Percentiles rank a stretch among this genome's conserved stretches.
phyloP scores from a whole-genome alignment of 208 protist species.

The Crithidia fasciculata region DNA sequence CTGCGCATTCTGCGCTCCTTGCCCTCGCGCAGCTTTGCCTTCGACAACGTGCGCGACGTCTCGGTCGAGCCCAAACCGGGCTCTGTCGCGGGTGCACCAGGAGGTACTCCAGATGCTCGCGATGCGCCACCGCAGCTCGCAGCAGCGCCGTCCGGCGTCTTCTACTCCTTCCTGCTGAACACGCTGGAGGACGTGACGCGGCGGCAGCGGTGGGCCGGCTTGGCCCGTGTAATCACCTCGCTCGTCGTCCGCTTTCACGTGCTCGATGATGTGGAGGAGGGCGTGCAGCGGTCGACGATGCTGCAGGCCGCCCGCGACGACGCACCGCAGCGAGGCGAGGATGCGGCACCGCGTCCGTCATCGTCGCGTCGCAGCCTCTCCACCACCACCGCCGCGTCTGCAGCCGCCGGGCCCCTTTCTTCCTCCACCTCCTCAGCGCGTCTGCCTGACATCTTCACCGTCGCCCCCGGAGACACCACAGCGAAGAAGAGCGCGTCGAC shows the following conservation, averaged over 20 bases:
- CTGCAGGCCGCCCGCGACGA: not conserved
- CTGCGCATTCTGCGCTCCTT: slow-evolving; percentile 28
- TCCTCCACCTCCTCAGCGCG: too few species aligned
- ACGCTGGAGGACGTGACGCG: slow-evolving; percentile 43
- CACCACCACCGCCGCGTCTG: not conserved
- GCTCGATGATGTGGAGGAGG: slow-evolving; percentile 49
- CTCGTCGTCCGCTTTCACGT: slow-evolving; percentile 72
- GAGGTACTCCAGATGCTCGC: not conserved
- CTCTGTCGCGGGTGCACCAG: not conserved
- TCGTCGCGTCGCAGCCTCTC: not conserved
- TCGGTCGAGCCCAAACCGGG: not conserved
- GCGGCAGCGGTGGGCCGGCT: slow-evolving; percentile 57
- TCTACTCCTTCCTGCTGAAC: slow-evolving; percentile 48
- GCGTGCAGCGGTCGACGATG: not conserved
- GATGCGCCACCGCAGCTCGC: too few species aligned
- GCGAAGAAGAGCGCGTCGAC: too few species aligned
- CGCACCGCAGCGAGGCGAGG: not conserved
- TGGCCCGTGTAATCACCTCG: slow-evolving; percentile 73
- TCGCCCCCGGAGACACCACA: too few species aligned
- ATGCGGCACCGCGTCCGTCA: not conserved
- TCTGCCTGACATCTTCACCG: too few species aligned
- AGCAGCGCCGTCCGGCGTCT: not conserved
- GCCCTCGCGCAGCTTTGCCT: slow-evolving; percentile 24
- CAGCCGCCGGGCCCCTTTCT: too few species aligned
- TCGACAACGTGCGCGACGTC: slow-evolving; percentile 22